Evolutionary conservation across 2,329 filamentous ascomycete species (phyloP), one percentile per base, ranked within the genome.

Genomic region (Exophiala phaeomuriformis): DNA sequence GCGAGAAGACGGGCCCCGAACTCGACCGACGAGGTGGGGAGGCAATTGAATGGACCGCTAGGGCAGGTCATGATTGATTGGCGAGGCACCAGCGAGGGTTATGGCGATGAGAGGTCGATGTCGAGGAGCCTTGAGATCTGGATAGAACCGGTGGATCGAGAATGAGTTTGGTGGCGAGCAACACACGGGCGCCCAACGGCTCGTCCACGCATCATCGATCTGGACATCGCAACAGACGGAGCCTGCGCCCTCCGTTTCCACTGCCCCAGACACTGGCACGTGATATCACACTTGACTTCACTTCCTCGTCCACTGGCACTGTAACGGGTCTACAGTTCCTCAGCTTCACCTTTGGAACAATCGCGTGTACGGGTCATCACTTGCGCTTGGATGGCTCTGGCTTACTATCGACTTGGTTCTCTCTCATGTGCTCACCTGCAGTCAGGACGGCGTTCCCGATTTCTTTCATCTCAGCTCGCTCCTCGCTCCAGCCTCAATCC

Each of bases 51-150:
- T 19, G 19, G 19, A 19, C 19, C 19, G 19, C 19, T 1, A 19
- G 19, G 19, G 19, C 33, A 35, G 33, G 33, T n/a, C 36, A 39
- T 39, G 36, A 4, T n/a, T 8, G 36, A n/a, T 37, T n/a, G 35
- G 35, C n/a, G 35, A n/a, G 8, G 2, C 2, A 27, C 1, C 7
- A 44, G 30, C 43, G 47, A 49, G 31, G 36, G 44, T 32, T 32
- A 30, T 10, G 10, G 48, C 49, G 47, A 53, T 51, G 49, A 30
- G 27, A 36, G 47, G 19, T 10, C 42, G 29, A 55, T 49, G 47
- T 56, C 56, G 32, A 49, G 53, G 28, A 49, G 43, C 5, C 47
- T 47, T 29, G 36, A 37, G 56, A 58, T 58, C 56, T 58, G 42
- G 39, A 44, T 19, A 33, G 43, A 30, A 41, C 41, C 9, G 30